phyloP scores from a whole-genome alignment of 495 filamentous ascomycete genomes.

The Penicillium cinerascens region DNA sequence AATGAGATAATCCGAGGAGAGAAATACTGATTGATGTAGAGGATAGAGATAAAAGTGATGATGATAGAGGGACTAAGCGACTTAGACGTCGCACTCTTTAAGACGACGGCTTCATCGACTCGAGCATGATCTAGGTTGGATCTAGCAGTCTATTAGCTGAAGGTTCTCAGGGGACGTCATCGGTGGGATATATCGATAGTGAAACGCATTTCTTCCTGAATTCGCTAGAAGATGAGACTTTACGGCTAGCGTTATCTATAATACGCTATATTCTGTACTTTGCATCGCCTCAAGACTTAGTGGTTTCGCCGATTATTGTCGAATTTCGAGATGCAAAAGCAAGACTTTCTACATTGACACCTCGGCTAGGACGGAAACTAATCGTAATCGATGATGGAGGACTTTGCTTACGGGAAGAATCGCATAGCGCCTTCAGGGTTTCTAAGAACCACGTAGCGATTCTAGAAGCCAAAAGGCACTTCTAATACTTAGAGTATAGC shows the following conservation, averaged over 20 bases:
- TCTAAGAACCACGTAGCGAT: conserved; percentile 11
- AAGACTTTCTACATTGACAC: conserved; percentile 8
- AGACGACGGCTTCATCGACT: conserved; percentile 6
- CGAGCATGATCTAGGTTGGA: conserved; percentile 10
- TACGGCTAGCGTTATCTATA: conserved; percentile 18
- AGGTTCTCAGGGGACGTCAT: conserved; percentile 6
- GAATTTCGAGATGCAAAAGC: conserved; percentile 20
- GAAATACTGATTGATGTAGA: neutral
- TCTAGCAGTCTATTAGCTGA: conserved; percentile 13
- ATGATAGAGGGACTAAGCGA: conserved; percentile 6
- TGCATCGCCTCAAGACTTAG: conserved; percentile 12
- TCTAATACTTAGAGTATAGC: conserved; percentile 16
- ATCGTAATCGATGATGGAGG: conserved; percentile 13
- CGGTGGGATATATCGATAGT: conserved; percentile 13
- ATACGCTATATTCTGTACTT: conserved; percentile 21
- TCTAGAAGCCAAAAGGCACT: conserved; percentile 17
- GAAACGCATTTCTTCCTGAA: neutral
- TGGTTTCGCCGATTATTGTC: conserved; percentile 1
- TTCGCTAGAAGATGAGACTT: conserved; percentile 15
- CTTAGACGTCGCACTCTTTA: conserved; percentile 4
- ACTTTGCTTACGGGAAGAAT: conserved; percentile 8
- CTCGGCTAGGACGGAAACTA: neutral
- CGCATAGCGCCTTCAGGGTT: neutral
- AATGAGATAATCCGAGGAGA: neutral
- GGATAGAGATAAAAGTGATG: conserved; percentile 14